Evolutionary conservation across 495 filamentous ascomycete genomes (phyloP).

Genomic region (Penicillium paradoxum): DNA sequence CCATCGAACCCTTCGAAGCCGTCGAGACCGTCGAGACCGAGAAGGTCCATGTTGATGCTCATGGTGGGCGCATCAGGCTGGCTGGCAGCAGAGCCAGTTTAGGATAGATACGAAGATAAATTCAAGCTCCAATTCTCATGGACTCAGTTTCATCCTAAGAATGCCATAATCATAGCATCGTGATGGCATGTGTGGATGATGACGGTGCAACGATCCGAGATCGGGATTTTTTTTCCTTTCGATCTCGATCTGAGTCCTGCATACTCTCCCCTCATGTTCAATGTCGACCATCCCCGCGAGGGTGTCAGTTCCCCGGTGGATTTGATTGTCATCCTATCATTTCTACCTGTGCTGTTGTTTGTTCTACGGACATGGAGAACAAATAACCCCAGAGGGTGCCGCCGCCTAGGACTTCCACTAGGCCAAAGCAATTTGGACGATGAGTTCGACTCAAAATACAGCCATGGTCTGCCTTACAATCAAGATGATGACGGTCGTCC

Average conservation of each 20-base stretch:
- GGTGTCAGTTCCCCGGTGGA: neutral
- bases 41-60: slow-evolving; percentile 29
- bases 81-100: neutral
- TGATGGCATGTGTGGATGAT: neutral
- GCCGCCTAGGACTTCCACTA: slow-evolving; percentile 28
- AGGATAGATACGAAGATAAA: neutral
- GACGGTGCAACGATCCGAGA: slow-evolving; percentile 1
- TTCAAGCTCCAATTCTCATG: neutral
- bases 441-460: slow-evolving; percentile 36
- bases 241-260: slow-evolving; percentile 1
- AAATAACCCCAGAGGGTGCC: slow-evolving; percentile 28
- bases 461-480: slow-evolving; percentile 15
- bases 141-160: neutral
- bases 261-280: neutral
- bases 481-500: slow-evolving; percentile 18
- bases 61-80: slow-evolving; percentile 11
- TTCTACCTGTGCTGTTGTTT: neutral
- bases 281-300: neutral
- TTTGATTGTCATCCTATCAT: neutral
- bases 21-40: slow-evolving; percentile 27
- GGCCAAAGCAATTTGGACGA: slow-evolving; percentile 33
- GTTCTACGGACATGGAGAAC: neutral
- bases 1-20: slow-evolving; percentile 5
- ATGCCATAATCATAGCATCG: neutral
- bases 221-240: slow-evolving; percentile 3